Evolutionary conservation across 1,139 yeast genomes (phyloP), one percentile per base, ranked within the genome.

Genomic region (Blastobotrys buckinghamii): DNA sequence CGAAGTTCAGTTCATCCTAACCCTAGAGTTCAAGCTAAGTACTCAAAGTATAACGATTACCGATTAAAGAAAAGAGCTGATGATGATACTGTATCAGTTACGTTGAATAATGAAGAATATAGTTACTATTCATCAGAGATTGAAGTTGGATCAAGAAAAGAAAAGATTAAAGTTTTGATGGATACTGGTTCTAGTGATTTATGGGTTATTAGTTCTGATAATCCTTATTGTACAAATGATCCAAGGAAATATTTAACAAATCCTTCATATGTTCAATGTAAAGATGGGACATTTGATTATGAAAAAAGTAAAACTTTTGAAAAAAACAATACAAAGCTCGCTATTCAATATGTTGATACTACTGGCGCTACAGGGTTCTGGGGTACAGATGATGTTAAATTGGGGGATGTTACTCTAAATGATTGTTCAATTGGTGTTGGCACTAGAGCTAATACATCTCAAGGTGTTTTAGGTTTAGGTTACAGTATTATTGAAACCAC

Each of bases 261-360:
- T 27, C 56, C 53, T 19, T 52, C 45, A 39, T 44, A 41, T 30
- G 45, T 50, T 22, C 50, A 48, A 33, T 57, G 60, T 44, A 22
- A 44, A 22, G 49, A 45, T 22, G 59, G 60, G 17, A 53, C 59
- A 17, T 59, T 60, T 43, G 51, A 59, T 44, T 40, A 42, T 27
- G 53, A 47, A 49, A 45, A 51, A 38, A 57, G 62, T 15, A 45
- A 55, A 8, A 44, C 59, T 13, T 54, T 54, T 53, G 52, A 52
- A 42, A 33, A 41, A 42, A 55, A 58, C 43, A 40, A 45, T 32
- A 45, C 50, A 16, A 47, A 44, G 29, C 76, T 58, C 38, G 61
- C 56, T 44, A 84, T 84, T 57, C 52, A 67, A 29, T 86, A 86
- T 58, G 90, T 82, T 30, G 95, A 85, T 62, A 61, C 64, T 7